These are phyloP conservation scores for Chalciporus piperatus DNA, from an alignment of 768 basidiomycete genomes.

Conservation along the genomic window DNA sequence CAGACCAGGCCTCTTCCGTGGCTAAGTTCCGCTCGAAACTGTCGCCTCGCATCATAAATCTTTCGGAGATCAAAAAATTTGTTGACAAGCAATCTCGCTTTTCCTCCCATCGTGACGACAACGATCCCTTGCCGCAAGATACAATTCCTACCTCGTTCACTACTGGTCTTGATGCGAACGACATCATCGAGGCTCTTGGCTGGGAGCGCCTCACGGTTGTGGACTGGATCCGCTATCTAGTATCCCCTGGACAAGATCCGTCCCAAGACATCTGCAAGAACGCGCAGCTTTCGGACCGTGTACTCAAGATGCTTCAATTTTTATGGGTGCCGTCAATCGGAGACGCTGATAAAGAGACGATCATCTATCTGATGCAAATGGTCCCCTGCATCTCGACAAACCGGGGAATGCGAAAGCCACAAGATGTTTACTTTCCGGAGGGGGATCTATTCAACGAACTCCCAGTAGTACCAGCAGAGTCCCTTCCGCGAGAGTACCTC, in stretches of 20 bases:
- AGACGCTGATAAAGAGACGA: constrained; percentile 42
- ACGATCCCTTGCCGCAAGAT: constrained; percentile 72
- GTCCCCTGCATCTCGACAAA: constrained; percentile 72
- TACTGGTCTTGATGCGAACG: constrained; percentile 46
- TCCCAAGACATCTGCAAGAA: constrained; percentile 61
- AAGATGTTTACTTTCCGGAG: constrained; percentile 76
- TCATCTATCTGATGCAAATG: constrained; percentile 46
- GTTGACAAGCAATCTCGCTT: constrained; percentile 55
- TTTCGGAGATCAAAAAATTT: constrained; percentile 63
- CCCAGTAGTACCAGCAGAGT: constrained; percentile 53
- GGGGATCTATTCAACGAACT: constrained; percentile 90
- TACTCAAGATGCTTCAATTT: constrained; percentile 46
- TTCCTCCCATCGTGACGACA: constrained; percentile 49
- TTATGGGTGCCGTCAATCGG: constrained; percentile 67
- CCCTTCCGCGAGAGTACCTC: constrained; percentile 35
- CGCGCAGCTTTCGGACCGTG: constrained; percentile 72
- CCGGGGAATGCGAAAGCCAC: constrained; percentile 64
- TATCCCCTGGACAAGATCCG: constrained; percentile 39
- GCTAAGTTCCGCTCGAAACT: constrained; percentile 4
- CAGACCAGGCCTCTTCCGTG: not conserved
- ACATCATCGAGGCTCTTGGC: constrained; percentile 47
- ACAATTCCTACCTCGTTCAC: constrained; percentile 69
- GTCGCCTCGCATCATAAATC: constrained; percentile 42
- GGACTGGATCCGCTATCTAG: constrained; percentile 70
- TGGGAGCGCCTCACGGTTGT: constrained; percentile 72